Evolutionary conservation across 2,329 filamentous ascomycete genomes (phyloP).

Genomic region (Stachybotrys chlorohalonatus): DNA sequence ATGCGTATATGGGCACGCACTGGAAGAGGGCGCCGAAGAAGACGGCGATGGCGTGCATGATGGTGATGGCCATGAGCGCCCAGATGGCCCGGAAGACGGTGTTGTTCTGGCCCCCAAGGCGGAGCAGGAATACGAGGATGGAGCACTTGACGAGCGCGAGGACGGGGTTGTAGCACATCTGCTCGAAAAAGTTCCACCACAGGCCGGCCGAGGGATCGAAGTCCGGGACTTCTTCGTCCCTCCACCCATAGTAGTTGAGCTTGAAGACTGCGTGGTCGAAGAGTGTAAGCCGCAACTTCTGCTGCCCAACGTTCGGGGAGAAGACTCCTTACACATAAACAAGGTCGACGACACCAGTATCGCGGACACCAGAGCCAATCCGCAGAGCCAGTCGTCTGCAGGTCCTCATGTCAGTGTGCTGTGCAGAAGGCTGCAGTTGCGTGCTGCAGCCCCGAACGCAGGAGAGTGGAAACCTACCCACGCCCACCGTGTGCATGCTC

Average conservation of each 20-base stretch:
- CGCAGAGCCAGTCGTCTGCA: slow-evolving; percentile 17
- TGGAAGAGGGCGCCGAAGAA: slow-evolving; percentile 30
- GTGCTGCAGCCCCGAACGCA: background rate
- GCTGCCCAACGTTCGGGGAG: background rate
- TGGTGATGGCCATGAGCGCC: slow-evolving; percentile 19
- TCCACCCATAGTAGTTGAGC: slow-evolving; percentile 22
- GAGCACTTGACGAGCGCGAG: slow-evolving; percentile 35
- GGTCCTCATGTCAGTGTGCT: background rate
- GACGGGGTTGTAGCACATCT: slow-evolving; percentile 35
- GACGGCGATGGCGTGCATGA: slow-evolving; percentile 21
- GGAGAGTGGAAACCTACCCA: slow-evolving; percentile 5
- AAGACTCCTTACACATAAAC: slow-evolving; percentile 14
- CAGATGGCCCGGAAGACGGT: slow-evolving; percentile 18
- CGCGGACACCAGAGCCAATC: slow-evolving; percentile 9
- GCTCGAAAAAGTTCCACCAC: slow-evolving; percentile 28
- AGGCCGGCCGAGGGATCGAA: slow-evolving; percentile 10
- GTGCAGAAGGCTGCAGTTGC: background rate
- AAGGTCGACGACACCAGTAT: slow-evolving; percentile 11
- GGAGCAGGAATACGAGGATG: slow-evolving; percentile 33
- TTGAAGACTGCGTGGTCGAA: slow-evolving; percentile 12
- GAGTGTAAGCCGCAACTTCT: background rate
- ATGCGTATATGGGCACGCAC: slow-evolving; percentile 24
- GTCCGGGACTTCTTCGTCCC: slow-evolving; percentile 10
- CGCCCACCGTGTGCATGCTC: slow-evolving; percentile 15
- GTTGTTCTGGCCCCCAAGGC: slow-evolving; percentile 28